Evolutionary conservation across 208 protist genomes (phyloP).

Genomic region (Crithidia fasciculata): DNA sequence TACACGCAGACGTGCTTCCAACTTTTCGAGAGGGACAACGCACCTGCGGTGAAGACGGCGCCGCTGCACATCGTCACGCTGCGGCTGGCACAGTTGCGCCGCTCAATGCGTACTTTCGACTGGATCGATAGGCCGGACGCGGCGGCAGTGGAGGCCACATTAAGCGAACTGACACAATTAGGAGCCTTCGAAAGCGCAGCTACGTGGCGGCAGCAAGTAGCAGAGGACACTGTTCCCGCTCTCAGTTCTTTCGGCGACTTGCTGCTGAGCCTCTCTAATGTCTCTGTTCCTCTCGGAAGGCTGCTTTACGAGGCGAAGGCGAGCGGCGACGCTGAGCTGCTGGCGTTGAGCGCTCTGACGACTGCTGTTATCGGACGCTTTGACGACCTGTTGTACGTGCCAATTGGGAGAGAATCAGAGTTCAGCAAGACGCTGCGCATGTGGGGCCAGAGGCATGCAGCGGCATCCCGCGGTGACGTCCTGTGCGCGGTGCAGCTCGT

Average conservation of each 20-base stretch:
- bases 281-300: constrained; percentile 12
- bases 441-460: neutral
- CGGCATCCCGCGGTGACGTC: constrained; percentile 8
- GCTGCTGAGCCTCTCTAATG: constrained; percentile 3
- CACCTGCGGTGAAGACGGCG: constrained; percentile 84
- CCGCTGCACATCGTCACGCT: constrained; percentile 16
- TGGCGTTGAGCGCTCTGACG: constrained; percentile 11
- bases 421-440: neutral
- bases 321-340: neutral
- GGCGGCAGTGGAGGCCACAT: constrained; percentile 6
- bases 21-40: constrained; percentile 37
- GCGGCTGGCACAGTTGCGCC: constrained; percentile 6
- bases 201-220: neutral
- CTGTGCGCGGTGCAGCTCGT: constrained; percentile 8
- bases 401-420: neutral
- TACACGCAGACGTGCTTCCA: constrained; percentile 84
- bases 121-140: constrained; percentile 18
- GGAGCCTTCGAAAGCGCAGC: neutral
- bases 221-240: neutral
- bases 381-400: neutral
- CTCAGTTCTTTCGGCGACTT: constrained; percentile 13
- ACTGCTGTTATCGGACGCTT: constrained; percentile 1
- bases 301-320: constrained; percentile 12
- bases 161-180: constrained; percentile 3
- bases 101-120: constrained; percentile 16